A percentile compares a stretch with the other conserved stretches of the same genome.
Evolutionary conservation across 2,329 filamentous ascomycete species (phyloP).

Genomic region (Diaporthe citrichinensis): DNA sequence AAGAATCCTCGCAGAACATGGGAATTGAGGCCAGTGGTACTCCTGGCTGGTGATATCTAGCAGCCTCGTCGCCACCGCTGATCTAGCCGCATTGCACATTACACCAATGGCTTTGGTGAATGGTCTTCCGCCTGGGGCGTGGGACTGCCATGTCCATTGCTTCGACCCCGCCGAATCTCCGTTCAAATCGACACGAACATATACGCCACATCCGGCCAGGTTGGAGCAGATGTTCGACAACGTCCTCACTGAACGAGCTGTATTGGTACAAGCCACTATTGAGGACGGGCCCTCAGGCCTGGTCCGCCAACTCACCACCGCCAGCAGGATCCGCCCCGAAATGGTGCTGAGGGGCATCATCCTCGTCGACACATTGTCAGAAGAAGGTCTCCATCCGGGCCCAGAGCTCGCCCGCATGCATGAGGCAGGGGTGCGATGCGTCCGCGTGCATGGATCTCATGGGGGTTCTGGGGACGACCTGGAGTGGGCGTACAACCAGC

Average conservation of each 20-base stretch:
- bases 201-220: background rate
- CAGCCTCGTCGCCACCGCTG: background rate
- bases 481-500: constrained; percentile 7
- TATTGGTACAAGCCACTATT: background rate
- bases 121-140: background rate
- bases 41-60: background rate
- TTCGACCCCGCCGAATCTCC: background rate
- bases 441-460: constrained; percentile 1
- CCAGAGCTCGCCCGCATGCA: constrained; percentile 11
- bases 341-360: background rate
- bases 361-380: background rate
- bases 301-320: background rate
- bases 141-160: constrained; percentile 15
- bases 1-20: background rate
- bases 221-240: background rate
- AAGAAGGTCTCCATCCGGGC: too few relatives aligned
- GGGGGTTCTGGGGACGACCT: background rate
- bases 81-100: background rate
- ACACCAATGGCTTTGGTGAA: background rate
- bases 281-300: constrained; percentile 12
- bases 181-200: background rate
- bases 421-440: background rate
- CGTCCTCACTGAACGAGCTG: background rate
- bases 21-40: background rate
- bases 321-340: background rate